Evolutionary conservation across 2,329 filamentous ascomycete species (phyloP).

Genomic region (Ophiocordyceps sinensis): DNA sequence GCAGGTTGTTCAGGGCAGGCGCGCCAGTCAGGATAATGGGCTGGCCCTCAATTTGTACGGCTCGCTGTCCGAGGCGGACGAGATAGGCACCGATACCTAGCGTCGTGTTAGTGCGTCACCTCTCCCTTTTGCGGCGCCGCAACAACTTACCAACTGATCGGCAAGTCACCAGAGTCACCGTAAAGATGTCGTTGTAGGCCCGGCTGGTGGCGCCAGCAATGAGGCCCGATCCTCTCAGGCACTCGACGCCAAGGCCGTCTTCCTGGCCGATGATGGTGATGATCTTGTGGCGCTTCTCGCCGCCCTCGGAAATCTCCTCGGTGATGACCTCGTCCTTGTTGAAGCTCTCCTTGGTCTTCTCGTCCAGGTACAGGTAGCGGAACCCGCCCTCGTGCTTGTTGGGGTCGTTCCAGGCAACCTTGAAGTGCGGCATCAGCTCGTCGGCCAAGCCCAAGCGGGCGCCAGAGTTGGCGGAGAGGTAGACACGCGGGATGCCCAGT

Average conservation of each 20-base stretch:
- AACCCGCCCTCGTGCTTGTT: constrained; percentile 75
- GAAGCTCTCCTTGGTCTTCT: constrained; percentile 74
- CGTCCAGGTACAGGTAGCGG: constrained; percentile 90
- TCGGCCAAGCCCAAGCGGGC: constrained; percentile 93
- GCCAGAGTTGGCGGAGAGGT: constrained; percentile 97
- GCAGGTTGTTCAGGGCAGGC: constrained; percentile 91
- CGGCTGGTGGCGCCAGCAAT: constrained; percentile 95
- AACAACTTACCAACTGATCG: constrained; percentile 69
- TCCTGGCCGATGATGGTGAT: constrained; percentile 85
- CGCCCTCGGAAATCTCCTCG: constrained; percentile 71
- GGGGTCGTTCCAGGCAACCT: constrained; percentile 86
- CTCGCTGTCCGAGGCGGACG: constrained; percentile 93
- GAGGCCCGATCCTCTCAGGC: constrained; percentile 88
- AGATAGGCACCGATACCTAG: constrained; percentile 92
- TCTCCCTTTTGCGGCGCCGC: not conserved
- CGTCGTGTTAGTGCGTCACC: not conserved
- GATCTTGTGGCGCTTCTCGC: constrained; percentile 87
- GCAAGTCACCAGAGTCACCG: constrained; percentile 91
- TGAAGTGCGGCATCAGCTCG: constrained; percentile 94
- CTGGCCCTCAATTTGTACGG: constrained; percentile 96
- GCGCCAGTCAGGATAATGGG: constrained; percentile 98
- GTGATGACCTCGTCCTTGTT: constrained; percentile 64
- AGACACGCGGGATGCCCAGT: constrained; percentile 90
- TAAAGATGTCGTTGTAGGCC: constrained; percentile 98
- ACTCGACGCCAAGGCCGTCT: constrained; percentile 95